phyloP scores from a whole-genome alignment of 176 grass and related monocot species.

The Oryza meyeriana region DNA sequence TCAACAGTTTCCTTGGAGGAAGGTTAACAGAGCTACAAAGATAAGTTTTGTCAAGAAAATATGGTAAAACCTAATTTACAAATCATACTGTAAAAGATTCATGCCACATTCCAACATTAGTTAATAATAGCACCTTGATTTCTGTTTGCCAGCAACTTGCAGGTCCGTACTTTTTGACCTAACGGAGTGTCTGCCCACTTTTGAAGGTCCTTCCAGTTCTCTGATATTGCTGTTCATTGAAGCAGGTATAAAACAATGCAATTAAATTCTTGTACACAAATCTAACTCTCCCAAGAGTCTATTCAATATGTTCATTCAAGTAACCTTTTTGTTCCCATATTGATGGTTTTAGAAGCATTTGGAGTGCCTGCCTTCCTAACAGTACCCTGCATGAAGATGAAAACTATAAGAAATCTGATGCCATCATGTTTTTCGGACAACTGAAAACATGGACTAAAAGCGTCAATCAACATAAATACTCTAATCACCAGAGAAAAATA shows the following conservation, averaged over 20 bases:
- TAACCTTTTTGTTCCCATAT: conserved; percentile 66
- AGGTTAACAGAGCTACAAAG: conserved; percentile 59
- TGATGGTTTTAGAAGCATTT: conserved; percentile 46
- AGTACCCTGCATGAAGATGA: conserved; percentile 40
- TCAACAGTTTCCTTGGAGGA: conserved; percentile 55
- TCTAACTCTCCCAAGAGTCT: conserved; percentile 1
- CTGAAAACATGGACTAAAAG: neutral
- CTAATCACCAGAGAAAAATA: neutral
- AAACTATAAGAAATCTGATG: neutral
- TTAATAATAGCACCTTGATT: conserved; percentile 63
- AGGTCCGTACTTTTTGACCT: conserved; percentile 37
- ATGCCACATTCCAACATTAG: conserved; percentile 23
- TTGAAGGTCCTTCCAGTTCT: conserved; percentile 23
- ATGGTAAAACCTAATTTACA: neutral
- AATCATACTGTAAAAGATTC: conserved; percentile 26
- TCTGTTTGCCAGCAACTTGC: conserved; percentile 44
- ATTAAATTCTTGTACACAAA: conserved; percentile 15
- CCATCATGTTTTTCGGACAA: neutral
- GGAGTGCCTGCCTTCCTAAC: conserved; percentile 39
- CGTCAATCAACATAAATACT: neutral
- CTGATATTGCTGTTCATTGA: conserved; percentile 32
- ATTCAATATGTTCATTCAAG: conserved; percentile 8
- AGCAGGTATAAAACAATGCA: neutral
- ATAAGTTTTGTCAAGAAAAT: conserved; percentile 33
- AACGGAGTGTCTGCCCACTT: conserved; percentile 9